Conservation (phyloP, 345 rosid species). For the Clarkia xantiana region DNA sequence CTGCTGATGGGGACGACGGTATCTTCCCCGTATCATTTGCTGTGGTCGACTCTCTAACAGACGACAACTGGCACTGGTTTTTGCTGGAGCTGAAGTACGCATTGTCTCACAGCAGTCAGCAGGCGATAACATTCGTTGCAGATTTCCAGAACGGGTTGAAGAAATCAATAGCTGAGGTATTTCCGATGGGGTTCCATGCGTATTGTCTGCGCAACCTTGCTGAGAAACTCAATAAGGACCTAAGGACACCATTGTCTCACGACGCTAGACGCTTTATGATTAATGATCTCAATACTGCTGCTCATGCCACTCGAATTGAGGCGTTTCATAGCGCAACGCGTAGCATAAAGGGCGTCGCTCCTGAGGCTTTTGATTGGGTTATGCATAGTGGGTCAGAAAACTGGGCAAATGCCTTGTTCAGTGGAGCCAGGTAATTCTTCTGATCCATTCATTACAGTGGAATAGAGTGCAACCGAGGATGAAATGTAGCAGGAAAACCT, state of each 20-base stretch:
- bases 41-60: constrained; percentile 65
- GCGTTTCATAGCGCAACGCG: constrained; percentile 44
- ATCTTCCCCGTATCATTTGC: constrained; percentile 74
- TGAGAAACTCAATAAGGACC: constrained; percentile 55
- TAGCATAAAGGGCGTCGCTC: constrained; percentile 60
- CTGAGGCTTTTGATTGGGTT: constrained; percentile 74
- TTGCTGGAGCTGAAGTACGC: constrained; percentile 55
- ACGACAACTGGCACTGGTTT: constrained; percentile 89
- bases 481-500: too few species aligned
- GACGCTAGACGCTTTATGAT: constrained; percentile 83
- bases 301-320: constrained; percentile 45
- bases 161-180: constrained; percentile 47
- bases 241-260: constrained; percentile 78
- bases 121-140: constrained; percentile 64
- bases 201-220: constrained; percentile 74
- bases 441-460: too few species aligned
- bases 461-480: too few species aligned
- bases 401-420: constrained; percentile 72
- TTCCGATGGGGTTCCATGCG: constrained; percentile 55
- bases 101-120: constrained; percentile 20
- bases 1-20: constrained; percentile 73
- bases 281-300: constrained; percentile 69
- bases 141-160: constrained; percentile 67
- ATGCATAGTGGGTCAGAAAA: constrained; percentile 71
- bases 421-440: constrained; percentile 58